Evolutionary conservation across 768 basidiomycete species (phyloP).

Genomic region (Mycena galopus): DNA sequence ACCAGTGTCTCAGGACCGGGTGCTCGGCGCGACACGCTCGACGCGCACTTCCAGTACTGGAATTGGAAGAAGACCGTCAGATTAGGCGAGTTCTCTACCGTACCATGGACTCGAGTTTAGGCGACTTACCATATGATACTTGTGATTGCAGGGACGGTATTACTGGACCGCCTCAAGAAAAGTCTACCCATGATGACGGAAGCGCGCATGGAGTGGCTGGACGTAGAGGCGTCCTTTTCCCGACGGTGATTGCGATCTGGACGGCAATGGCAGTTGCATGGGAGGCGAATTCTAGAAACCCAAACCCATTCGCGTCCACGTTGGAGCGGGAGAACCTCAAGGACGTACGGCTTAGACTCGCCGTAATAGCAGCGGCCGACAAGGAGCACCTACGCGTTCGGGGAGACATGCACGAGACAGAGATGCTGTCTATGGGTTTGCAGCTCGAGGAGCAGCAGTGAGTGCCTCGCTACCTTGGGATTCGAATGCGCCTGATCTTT

Average conservation of each 20-base stretch:
- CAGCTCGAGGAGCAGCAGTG: conserved; percentile 38
- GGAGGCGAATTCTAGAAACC: conserved; percentile 24
- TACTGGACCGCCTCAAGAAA: not conserved
- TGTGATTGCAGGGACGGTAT: not conserved
- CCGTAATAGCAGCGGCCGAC: not conserved
- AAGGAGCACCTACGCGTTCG: not conserved
- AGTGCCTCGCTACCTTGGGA: not conserved
- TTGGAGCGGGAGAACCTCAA: conserved; percentile 7
- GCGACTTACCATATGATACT: not conserved
- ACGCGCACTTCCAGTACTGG: conserved; percentile 18
- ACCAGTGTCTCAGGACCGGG: conserved; percentile 52
- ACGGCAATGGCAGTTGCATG: conserved; percentile 9
- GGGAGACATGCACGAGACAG: conserved; percentile 35
- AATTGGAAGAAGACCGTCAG: conserved; percentile 17
- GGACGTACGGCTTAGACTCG: conserved; percentile 32
- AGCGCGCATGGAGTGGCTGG: not conserved
- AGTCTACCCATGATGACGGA: conserved; percentile 3
- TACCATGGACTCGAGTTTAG: no score
- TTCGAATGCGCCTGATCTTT: not conserved
- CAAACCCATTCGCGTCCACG: conserved; percentile 27
- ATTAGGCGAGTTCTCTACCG: not conserved
- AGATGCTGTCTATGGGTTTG: conserved; percentile 24
- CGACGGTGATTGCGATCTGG: conserved; percentile 37
- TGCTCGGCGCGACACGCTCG: not conserved
- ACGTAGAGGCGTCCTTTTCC: conserved; percentile 32